Conservation (phyloP, 352 stramenopile species). For the Pilasporangium apinafurcum region DNA sequence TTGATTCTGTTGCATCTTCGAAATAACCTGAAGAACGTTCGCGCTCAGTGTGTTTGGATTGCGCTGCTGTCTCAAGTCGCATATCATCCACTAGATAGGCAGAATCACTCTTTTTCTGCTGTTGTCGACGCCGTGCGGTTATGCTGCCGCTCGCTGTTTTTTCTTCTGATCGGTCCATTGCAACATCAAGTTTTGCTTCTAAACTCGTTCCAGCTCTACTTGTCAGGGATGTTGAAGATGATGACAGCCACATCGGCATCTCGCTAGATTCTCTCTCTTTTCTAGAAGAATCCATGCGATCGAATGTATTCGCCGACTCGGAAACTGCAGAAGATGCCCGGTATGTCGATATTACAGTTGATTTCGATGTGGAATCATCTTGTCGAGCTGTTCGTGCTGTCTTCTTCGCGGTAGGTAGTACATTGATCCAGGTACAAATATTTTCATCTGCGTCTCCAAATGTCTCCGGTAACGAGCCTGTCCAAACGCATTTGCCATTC, state of each 20-base stretch:
- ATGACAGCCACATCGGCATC: constrained; percentile 11
- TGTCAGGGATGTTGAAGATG: not conserved
- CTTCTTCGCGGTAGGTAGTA: constrained; percentile 28
- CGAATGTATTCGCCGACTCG: not conserved
- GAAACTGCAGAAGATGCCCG: not conserved
- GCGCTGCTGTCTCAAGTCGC: too few species aligned
- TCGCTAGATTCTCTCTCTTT: too few species aligned
- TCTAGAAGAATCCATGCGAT: not conserved
- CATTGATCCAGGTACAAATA: constrained; percentile 61
- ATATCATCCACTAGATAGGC: too few species aligned
- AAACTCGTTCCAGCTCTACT: not conserved
- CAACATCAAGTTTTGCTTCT: constrained; percentile 6
- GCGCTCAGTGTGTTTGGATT: not conserved
- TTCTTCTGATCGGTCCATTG: constrained; percentile 5
- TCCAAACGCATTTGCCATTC: constrained; percentile 59
- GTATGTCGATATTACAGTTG: too few species aligned
- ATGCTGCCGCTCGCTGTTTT: not conserved
- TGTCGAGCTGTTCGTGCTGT: constrained; percentile 14
- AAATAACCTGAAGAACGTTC: not conserved
- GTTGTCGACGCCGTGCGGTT: constrained; percentile 4
- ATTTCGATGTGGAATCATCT: constrained; percentile 3
- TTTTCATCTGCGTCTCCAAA: constrained; percentile 65
- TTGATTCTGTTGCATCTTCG: not conserved
- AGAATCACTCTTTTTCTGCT: too few species aligned
- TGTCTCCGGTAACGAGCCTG: constrained; percentile 61